Percentiles rank a stretch among this genome's conserved stretches.
Evolutionary conservation across 2,329 filamentous ascomycete species (phyloP).

Genomic region (Phaeosphaeriaceae sp.): DNA sequence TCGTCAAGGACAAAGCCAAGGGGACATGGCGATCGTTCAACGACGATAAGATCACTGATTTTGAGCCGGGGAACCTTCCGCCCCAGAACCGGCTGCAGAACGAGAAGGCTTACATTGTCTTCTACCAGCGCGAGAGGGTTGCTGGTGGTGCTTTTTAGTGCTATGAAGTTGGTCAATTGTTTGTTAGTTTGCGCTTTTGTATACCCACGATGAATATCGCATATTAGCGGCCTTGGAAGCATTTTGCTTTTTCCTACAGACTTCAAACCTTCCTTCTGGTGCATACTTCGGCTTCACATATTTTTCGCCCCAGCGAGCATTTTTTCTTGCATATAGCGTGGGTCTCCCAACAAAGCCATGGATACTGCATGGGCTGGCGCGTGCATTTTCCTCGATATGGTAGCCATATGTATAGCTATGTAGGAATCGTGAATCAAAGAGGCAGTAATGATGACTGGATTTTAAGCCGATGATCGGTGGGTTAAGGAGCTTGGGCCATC

Average conservation of each 20-base stretch:
- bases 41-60: constrained; percentile 60
- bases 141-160: constrained; percentile 37
- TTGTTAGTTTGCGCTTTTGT: neutral
- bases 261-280: neutral
- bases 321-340: neutral
- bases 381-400: neutral
- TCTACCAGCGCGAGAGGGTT: constrained; percentile 59
- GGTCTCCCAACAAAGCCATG: neutral
- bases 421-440: neutral
- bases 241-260: neutral
- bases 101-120: constrained; percentile 69
- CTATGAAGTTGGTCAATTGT: neutral
- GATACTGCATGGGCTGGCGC: neutral
- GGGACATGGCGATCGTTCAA: constrained; percentile 68
- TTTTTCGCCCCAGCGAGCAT: neutral
- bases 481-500: constrained; percentile 20
- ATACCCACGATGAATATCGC: constrained; percentile 1
- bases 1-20: constrained; percentile 58
- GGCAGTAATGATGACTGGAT: constrained; percentile 2
- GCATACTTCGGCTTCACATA: neutral
- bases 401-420: too few relatives aligned
- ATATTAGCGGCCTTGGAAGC: neutral
- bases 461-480: constrained; percentile 27
- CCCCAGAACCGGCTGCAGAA: constrained; percentile 62
- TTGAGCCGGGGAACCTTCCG: constrained; percentile 60